A percentile compares a stretch with the other conserved stretches of the same genome.
phyloP scores from a whole-genome alignment of 2,329 filamentous ascomycete genomes.

The Fusarium sororula region DNA sequence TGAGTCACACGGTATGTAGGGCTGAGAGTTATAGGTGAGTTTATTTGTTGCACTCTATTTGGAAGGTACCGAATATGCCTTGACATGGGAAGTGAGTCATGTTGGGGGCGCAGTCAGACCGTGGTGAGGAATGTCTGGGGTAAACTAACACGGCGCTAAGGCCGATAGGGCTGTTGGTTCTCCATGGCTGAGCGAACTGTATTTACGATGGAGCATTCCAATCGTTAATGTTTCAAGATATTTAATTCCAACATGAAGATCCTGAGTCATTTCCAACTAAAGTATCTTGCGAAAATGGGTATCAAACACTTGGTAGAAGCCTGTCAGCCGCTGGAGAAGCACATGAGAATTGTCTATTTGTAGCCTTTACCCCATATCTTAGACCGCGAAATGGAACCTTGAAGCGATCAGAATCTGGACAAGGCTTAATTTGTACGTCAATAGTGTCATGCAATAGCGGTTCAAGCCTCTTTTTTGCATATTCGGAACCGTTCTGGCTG shows the following conservation, averaged over 20 bases:
- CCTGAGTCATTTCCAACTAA: neutral
- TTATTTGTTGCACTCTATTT: neutral
- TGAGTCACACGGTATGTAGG: neutral
- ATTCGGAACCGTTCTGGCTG: neutral
- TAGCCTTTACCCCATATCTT: neutral
- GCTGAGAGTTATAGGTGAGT: neutral
- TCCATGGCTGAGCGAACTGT: neutral
- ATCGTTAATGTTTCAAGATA: no score
- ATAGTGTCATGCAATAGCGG: rapidly evolving
- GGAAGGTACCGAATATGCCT: neutral
- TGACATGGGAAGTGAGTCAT: neutral
- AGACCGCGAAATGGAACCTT: neutral
- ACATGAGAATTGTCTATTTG: no score
- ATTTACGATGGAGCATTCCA: neutral
- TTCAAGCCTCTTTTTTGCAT: neutral
- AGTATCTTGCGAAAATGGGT: rapidly evolving
- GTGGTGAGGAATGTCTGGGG: neutral
- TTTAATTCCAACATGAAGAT: rapidly evolving
- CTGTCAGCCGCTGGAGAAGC: neutral
- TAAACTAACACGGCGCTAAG: neutral
- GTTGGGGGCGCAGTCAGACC: neutral
- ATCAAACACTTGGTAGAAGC: neutral
- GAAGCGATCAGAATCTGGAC: neutral
- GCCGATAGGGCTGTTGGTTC: neutral
- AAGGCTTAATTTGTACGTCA: rapidly evolving